Conservation (phyloP, 768 basidiomycete genomes). For the Gyrodon lividus region DNA sequence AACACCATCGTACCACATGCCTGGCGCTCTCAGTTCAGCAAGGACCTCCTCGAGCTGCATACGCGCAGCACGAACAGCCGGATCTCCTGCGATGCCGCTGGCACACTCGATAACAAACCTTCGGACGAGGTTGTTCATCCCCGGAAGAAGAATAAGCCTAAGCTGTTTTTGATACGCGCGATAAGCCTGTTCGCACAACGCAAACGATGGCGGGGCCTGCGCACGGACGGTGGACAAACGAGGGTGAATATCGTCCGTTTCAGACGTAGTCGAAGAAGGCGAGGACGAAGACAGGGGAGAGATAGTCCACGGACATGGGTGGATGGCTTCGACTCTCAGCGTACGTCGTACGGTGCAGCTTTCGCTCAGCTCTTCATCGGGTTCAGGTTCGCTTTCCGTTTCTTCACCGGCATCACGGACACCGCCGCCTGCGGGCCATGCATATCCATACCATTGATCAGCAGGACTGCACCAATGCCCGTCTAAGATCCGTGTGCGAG, state of each 20-base stretch:
- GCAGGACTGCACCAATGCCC: slow-evolving; percentile 76
- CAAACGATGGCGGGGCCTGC: slow-evolving; percentile 57
- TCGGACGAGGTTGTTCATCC: slow-evolving; percentile 68
- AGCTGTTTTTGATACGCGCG: slow-evolving; percentile 58
- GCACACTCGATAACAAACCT: slow-evolving; percentile 63
- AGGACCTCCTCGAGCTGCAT: slow-evolving; percentile 66
- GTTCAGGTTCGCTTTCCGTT: slow-evolving; percentile 29
- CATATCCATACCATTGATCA: slow-evolving; percentile 59
- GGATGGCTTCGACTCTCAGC: slow-evolving; percentile 28
- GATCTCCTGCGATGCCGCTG: slow-evolving; percentile 46
- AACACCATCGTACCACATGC: slow-evolving; percentile 71
- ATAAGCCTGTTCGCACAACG: slow-evolving; percentile 65
- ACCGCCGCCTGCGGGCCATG: slow-evolving; percentile 40
- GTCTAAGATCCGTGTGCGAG: slow-evolving; percentile 66
- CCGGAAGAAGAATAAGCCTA: slow-evolving; percentile 57
- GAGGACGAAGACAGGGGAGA: slow-evolving; percentile 24
- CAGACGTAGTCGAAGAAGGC: slow-evolving; percentile 5
- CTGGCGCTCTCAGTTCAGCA: slow-evolving; percentile 50
- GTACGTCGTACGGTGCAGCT: slow-evolving; percentile 20
- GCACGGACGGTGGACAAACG: slow-evolving; percentile 44
- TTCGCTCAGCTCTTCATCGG: slow-evolving; percentile 17
- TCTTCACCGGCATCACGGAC: slow-evolving; percentile 25
- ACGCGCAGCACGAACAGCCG: slow-evolving; percentile 51
- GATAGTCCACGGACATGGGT: slow-evolving; percentile 66
- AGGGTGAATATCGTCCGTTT: slow-evolving; percentile 43